A percentile compares a stretch with the other conserved stretches of the same genome.
Conservation (phyloP, 2,329 filamentous ascomycete genomes). For the Phaeosphaeria sp. region DNA sequence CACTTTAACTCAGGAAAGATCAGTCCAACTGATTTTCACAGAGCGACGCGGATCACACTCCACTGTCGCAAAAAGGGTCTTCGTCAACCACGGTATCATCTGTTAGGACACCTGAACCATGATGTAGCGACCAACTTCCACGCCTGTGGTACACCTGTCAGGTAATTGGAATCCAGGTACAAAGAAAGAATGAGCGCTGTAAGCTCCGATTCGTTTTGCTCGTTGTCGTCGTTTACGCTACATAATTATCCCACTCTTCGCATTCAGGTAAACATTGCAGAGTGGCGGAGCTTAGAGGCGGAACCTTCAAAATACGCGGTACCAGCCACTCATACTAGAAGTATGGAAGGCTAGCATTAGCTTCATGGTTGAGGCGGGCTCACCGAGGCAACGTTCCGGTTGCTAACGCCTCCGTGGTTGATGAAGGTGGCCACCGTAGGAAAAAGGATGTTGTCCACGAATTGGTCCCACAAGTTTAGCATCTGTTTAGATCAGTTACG, state of each 20-base stretch:
- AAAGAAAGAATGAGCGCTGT: too few relatives aligned
- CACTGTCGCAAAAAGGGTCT: background rate
- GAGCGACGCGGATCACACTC: background rate
- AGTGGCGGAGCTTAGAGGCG: background rate
- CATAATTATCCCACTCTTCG: too few relatives aligned
- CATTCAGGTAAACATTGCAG: too few relatives aligned
- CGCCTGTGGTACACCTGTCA: too few relatives aligned
- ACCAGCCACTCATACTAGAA: background rate
- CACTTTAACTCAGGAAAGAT: background rate
- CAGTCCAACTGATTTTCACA: background rate
- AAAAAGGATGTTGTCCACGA: background rate
- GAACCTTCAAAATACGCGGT: background rate
- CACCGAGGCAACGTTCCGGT: background rate
- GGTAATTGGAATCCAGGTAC: too few relatives aligned
- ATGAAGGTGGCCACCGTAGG: background rate
- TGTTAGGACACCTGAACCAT: background rate
- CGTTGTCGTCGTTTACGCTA: too few relatives aligned
- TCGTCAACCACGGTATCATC: background rate
- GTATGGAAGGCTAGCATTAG: background rate
- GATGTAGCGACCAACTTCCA: too few relatives aligned
- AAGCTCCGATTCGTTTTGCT: too few relatives aligned
- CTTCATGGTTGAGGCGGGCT: background rate
- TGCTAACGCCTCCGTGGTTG: background rate
- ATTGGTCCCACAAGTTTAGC: background rate
- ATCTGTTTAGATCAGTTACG: too few relatives aligned